Base-by-base conservation (phyloP, 768 basidiomycete genomes). In the Auriculariales sp. region DNA sequence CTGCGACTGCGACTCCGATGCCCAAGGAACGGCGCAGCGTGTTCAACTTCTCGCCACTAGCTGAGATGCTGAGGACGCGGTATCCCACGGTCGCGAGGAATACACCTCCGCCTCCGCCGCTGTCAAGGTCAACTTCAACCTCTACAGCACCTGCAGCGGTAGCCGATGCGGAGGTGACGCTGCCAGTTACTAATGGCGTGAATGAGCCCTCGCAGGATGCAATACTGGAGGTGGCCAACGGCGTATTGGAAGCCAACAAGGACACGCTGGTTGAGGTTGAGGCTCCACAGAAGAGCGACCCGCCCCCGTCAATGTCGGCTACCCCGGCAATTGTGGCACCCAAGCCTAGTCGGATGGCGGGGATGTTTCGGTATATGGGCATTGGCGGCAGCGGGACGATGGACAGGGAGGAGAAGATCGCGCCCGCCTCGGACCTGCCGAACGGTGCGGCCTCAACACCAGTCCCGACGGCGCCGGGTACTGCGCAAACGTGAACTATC, bases 21-120 rank as follows among this genome's bases (percentile, higher is more conserved):
- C 32, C 32, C 22, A 31, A 11, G 2, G 33, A 39, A 19, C 34
- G 49, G n/a, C 39, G 33, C 3, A 39, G 39, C 22, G 28, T 39
- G 36, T 50, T 50, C 46, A 22, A 22, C 24, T 46, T 56, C 50
- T 54, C 50, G 3, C 57, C 57, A 12, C 45, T 58, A 24, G 53
- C 57, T 12, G 50, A 55, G 17, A 54, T 58, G 42, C 51, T 58
- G 49, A 75, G 81, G 31, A 67, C 71, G 19, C 75, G 81, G 46
- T 73, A 82, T 59, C 72, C 78, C 28, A 74, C n/a, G n/a, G n/a
- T n/a, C n/a, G n/a, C n/a, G n/a, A n/a, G n/a, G n/a, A n/a, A n/a
- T n/a, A 78, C 17, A 68, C 59, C 46, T 50, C 56, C 47, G 58
- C 59, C 19, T 60, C 55, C 17, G 39, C 27, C 39, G 6, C 39